Evolutionary conservation across 306 rosid genomes (phyloP), one percentile per base, ranked within the genome.

Genomic region (Lathyrus tuberosus): DNA sequence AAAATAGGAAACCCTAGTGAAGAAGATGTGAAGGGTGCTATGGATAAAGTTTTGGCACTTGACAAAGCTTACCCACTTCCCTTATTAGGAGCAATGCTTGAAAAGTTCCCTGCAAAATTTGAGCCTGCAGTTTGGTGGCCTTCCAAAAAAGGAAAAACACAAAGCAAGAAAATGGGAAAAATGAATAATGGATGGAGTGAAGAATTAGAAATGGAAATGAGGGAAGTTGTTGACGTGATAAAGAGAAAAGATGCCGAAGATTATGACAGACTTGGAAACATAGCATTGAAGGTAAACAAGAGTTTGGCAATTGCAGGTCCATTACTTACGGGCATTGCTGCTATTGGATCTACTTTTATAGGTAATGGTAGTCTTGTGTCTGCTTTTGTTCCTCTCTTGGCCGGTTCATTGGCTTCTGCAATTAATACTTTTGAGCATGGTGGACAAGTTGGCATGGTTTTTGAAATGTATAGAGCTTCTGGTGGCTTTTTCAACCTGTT

Each of bases 41-140:
- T 83, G 80, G 86, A 80, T 15, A 86, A 74, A 62, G 83, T 89
- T 53, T 71, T 92, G 71, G 89, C 92, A 0, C 76, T 92, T 1
- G 97, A 92, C 79, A 83, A 40, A 76, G 98, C 95, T 1, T 89
- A 75, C 76, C 98, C 98, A 10, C 96, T 92, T 77, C 92, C 96
- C 0, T 15, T 92, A 24, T 63, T 92, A 4, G 97, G 97, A 11
- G 81, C 51, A 0, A 92, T 92, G 98, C 79, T 89, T 44, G 95
- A 89, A n/a, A 92, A 92, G 43, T 87, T 78, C 48, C 98, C 96
- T 0, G 10, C 67, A 9, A 80, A 68, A 0, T 79, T 69, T 16
- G 88, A 87, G 65, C 92, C 92, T 0, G 92, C 96, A 11, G 76
- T 57, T 35, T 92, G 98, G 98, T 92, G 95, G 98, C 91, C 97